Evolutionary conservation across 1,284 basidiomycete genomes (phyloP).

Genomic region (Trichosporon ovoides): DNA sequence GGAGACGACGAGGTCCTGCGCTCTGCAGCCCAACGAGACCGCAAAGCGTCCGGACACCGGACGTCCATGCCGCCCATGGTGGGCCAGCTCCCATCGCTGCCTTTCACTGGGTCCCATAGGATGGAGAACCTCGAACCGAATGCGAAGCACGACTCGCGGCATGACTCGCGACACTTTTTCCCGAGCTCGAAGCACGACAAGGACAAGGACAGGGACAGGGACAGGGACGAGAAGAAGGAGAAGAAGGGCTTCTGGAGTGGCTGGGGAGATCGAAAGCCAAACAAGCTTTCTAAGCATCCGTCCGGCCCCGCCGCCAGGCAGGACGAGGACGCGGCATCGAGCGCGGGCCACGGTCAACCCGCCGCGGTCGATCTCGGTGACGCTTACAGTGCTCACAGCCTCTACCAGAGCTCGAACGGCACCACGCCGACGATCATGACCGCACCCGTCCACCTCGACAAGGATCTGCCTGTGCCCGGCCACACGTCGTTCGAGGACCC

Average conservation of each 20-base stretch:
- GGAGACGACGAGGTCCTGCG: constrained; percentile 9
- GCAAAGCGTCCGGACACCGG: neutral
- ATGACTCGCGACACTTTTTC: neutral
- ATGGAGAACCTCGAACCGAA: neutral
- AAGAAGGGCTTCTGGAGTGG: constrained; percentile 16
- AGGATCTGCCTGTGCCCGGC: neutral
- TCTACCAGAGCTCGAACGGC: neutral
- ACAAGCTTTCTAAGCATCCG: constrained; percentile 3
- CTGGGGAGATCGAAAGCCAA: constrained; percentile 13
- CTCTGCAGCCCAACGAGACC: neutral
- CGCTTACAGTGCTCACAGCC: neutral
- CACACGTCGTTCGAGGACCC: constrained; percentile 11
- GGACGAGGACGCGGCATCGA: neutral
- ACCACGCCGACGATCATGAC: neutral
- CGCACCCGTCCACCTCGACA: constrained; percentile 1
- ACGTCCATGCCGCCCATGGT: neutral
- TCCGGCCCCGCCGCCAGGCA: neutral
- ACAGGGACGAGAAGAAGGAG: constrained; percentile 13
- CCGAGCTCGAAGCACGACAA: neutral
- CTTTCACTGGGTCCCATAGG: neutral
- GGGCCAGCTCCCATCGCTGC: neutral
- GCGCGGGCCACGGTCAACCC: neutral
- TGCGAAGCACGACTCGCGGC: neutral
- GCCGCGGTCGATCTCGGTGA: neutral
- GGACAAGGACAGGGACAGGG: constrained; percentile 4